Conservation (phyloP, 306 rosid genomes). For the Citrullus mucosospermus region DNA sequence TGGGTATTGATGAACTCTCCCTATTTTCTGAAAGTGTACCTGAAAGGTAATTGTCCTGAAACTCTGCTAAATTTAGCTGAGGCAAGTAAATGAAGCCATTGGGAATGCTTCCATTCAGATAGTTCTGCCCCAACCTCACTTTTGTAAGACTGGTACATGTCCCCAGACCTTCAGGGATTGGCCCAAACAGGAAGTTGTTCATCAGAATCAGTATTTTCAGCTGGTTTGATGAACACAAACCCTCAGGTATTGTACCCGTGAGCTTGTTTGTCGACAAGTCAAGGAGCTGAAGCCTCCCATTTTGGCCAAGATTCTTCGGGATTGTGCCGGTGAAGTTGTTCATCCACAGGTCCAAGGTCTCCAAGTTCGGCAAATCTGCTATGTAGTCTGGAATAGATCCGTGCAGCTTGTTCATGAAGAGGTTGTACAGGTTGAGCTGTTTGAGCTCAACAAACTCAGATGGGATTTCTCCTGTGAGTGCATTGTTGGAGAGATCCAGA, state of each 20-base stretch:
- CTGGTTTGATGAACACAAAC: slow-evolving; percentile 49
- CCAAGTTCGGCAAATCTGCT: slow-evolving; percentile 49
- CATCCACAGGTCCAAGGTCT: slow-evolving; percentile 56
- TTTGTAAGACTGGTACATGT: slow-evolving; percentile 55
- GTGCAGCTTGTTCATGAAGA: slow-evolving; percentile 68
- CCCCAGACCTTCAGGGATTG: slow-evolving; percentile 58
- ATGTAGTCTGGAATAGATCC: slow-evolving; percentile 75
- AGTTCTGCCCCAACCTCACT: slow-evolving; percentile 62
- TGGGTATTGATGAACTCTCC: slow-evolving; percentile 37
- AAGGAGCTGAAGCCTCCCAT: slow-evolving; percentile 51
- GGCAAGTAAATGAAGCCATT: slow-evolving; percentile 71
- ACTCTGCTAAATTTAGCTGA: slow-evolving; percentile 46
- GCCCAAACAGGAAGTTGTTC: slow-evolving; percentile 71
- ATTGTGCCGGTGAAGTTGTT: slow-evolving; percentile 84
- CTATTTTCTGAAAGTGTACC: slow-evolving; percentile 56
- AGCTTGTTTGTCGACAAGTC: slow-evolving; percentile 85
- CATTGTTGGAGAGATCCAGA: slow-evolving; percentile 73
- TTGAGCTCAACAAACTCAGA: slow-evolving; percentile 45
- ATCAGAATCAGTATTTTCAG: slow-evolving; percentile 55
- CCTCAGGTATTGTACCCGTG: slow-evolving; percentile 63
- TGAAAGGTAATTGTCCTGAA: slow-evolving; percentile 59
- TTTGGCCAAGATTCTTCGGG: slow-evolving; percentile 58
- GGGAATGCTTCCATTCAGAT: slow-evolving; percentile 75
- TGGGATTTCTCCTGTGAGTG: slow-evolving; percentile 73
- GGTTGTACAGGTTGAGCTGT: slow-evolving; percentile 58